Evolutionary conservation across 306 rosid species (phyloP), one percentile per base, ranked within the genome.

Genomic region (Albizia julibrissin): DNA sequence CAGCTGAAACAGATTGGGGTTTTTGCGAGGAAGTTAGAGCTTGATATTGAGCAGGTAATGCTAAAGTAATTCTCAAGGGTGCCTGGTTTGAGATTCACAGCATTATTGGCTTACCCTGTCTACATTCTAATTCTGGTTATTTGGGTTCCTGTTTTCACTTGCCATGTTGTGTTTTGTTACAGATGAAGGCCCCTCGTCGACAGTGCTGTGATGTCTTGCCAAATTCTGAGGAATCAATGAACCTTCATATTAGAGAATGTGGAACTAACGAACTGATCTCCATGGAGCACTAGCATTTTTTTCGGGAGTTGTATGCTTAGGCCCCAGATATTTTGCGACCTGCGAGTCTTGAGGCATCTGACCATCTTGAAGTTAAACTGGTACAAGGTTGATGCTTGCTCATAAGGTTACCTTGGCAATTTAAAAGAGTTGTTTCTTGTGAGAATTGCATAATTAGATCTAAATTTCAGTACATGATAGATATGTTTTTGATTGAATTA

Each of bases 121-220:
- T 84, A 58, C 74, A 29, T 82, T 85, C 86, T 66, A 40, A 15
- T 72, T 76, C 79, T 72, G 67, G 78, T 68, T 56, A 22, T 50
- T 77, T 69, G 52, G 77, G 72, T 84, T 56, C 3, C 37, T 62
- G 19, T 71, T 43, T 49, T 9, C 22, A 71, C 31, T 47, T 71
- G 66, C 71, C 56, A 77, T 84, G 67, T 70, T 77, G 19, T 61
- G 68, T 21, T 82, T 67, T 68, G 58, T 56, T 80, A 59, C 91
- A 93, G 97, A 88, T 91, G 88, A 91, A 91, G 88, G 94, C 99
- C 49, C 93, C 87, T 16, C 95, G 92, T 19, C 92, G 99, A 7
- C 92, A 89, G 46, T 95, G 97, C 87, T 93, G 97, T 80, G 64
- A 78, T 56, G 86, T 90, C 39, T 74, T 87, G 82, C 82, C 88